Conservation (phyloP, 73 alveolate species). For the Paraurostyla sp. region DNA sequence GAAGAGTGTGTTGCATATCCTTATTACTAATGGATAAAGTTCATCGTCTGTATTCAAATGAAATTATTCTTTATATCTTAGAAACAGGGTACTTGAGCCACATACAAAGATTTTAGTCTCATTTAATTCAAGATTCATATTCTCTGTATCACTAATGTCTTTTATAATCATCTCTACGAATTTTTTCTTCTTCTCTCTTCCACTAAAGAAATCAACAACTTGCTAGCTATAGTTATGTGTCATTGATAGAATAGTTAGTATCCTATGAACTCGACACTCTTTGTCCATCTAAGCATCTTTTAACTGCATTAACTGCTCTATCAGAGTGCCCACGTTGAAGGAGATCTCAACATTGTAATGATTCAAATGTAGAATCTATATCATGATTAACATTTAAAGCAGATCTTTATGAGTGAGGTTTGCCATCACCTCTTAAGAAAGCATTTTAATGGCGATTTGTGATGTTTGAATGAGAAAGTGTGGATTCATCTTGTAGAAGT, state of each 20-base stretch:
- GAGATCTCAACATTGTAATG: conserved; percentile 20
- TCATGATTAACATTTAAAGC: neutral
- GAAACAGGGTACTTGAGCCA: conserved; percentile 9
- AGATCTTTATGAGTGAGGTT: neutral
- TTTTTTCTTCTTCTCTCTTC: neutral
- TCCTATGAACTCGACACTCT: conserved; percentile 25
- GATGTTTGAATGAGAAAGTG: neutral
- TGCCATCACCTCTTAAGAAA: neutral
- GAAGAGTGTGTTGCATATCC: neutral
- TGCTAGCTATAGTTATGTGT: conserved; percentile 27
- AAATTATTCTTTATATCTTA: conserved; percentile 11
- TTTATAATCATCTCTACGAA: neutral
- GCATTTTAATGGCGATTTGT: neutral
- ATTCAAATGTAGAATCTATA: conserved; percentile 8
- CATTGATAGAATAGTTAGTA: conserved; percentile 13
- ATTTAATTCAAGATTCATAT: neutral
- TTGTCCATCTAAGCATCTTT: neutral
- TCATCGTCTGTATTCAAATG: neutral
- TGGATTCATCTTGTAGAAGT: conserved; percentile 44
- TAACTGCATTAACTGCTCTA: neutral
- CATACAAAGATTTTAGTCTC: conserved; percentile 21
- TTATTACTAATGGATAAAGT: neutral
- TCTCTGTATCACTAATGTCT: neutral
- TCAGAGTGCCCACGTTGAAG: neutral
- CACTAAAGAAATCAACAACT: conserved; percentile 15